Evolutionary conservation across 2,329 filamentous ascomycete genomes (phyloP).

Genomic region (Cyclaneusma minus): DNA sequence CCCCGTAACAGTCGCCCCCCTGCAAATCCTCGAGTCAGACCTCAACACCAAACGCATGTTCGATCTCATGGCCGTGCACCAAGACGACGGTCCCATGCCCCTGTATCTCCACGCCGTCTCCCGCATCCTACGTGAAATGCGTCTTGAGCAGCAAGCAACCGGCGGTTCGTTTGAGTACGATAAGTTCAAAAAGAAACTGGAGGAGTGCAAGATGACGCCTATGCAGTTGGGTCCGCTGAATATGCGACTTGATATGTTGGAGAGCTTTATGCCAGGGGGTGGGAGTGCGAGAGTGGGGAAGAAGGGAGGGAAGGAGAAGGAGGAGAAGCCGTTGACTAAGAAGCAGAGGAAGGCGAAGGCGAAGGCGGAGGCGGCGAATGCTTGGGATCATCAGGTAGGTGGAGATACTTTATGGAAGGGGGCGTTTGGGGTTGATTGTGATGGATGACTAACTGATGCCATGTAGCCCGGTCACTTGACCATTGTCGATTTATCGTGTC

Average conservation of each 20-base stretch:
- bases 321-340: slow-evolving; percentile 1
- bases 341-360: slow-evolving; percentile 1
- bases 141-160: slow-evolving; percentile 19
- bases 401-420: too few species aligned
- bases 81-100: slow-evolving; percentile 22
- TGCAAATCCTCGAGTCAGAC: slow-evolving; percentile 29
- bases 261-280: slow-evolving; percentile 40
- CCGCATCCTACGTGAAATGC: slow-evolving; percentile 34
- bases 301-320: slow-evolving; percentile 3
- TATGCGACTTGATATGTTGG: slow-evolving; percentile 44
- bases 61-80: slow-evolving; percentile 34
- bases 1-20: slow-evolving; percentile 25
- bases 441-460: slow-evolving; percentile 1
- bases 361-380: slow-evolving; percentile 4
- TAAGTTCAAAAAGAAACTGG: slow-evolving; percentile 21
- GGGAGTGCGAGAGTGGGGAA: slow-evolving; percentile 3
- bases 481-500: slow-evolving; percentile 59
- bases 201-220: slow-evolving; percentile 24
- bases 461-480: slow-evolving; percentile 35
- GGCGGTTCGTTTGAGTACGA: slow-evolving; percentile 26
- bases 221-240: slow-evolving; percentile 38
- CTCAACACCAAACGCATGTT: slow-evolving; percentile 37
- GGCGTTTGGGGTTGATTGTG: too few species aligned
- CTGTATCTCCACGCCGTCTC: slow-evolving; percentile 34
- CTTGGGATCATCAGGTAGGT: slow-evolving; percentile 12